Evolutionary conservation across 1,284 basidiomycete species (phyloP).

Genomic region (Ustilago tritici): DNA sequence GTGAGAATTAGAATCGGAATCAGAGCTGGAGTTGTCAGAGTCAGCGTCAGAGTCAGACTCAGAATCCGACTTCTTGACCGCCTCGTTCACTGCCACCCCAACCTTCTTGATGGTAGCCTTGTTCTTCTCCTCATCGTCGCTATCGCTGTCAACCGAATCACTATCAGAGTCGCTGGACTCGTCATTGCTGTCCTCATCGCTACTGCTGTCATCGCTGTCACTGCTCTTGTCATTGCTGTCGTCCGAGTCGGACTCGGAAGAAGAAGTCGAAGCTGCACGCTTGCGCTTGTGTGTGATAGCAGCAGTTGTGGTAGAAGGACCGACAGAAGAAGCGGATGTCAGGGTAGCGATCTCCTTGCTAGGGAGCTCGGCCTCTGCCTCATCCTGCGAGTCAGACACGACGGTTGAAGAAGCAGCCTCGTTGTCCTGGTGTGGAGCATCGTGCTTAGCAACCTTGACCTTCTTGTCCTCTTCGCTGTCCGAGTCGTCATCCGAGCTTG

Average conservation of each 20-base stretch:
- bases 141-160: slow-evolving; percentile 22
- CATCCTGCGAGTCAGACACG: slow-evolving; percentile 46
- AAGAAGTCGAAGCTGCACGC: slow-evolving; percentile 18
- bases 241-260: slow-evolving; percentile 25
- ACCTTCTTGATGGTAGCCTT: slow-evolving; percentile 20
- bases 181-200: slow-evolving; percentile 19
- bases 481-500: slow-evolving; percentile 14
- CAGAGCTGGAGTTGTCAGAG: slow-evolving; percentile 20
- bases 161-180: slow-evolving; percentile 27
- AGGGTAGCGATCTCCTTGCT: slow-evolving; percentile 45
- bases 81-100: slow-evolving; percentile 19
- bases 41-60: slow-evolving; percentile 9
- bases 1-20: slow-evolving; percentile 22
- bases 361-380: slow-evolving; percentile 39
- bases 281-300: slow-evolving; percentile 34
- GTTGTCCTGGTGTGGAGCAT: slow-evolving; percentile 32
- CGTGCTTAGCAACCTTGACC: slow-evolving; percentile 31
- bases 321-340: slow-evolving; percentile 22
- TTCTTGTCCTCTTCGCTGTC: slow-evolving; percentile 37
- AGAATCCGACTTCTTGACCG: not conserved
- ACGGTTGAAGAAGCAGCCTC: slow-evolving; percentile 40
- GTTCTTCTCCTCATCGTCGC: slow-evolving; percentile 22
- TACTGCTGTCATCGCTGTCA: slow-evolving; percentile 22
- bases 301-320: not conserved
- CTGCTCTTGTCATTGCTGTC: slow-evolving; percentile 22